Evolutionary conservation across 2,329 filamentous ascomycete species (phyloP).

Genomic region (Knoxdaviesia proteae): DNA sequence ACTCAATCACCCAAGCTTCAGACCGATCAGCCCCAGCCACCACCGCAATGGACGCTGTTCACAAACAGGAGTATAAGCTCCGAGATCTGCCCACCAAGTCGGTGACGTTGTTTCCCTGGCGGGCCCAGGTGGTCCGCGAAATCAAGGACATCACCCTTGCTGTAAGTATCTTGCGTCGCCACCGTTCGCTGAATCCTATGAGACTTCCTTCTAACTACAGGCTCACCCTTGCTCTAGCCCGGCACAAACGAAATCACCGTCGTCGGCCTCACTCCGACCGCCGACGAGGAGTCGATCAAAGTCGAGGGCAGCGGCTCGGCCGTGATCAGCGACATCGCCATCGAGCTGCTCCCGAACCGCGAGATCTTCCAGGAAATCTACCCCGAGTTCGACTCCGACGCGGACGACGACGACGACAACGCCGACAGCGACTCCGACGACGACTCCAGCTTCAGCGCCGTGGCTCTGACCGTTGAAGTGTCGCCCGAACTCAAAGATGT

Average conservation of each 20-base stretch:
- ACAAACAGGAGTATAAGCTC: constrained; percentile 24
- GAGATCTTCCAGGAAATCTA: constrained; percentile 34
- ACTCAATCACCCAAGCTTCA: too few relatives aligned
- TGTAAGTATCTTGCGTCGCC: constrained; percentile 9
- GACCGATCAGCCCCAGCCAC: too few relatives aligned
- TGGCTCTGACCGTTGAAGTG: background rate
- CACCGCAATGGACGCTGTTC: background rate
- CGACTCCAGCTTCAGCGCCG: too few relatives aligned
- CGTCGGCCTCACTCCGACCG: constrained; percentile 29
- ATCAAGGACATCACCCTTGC: constrained; percentile 31
- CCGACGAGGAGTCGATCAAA: constrained; percentile 38
- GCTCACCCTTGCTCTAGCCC: constrained; percentile 31
- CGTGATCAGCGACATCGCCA: constrained; percentile 38
- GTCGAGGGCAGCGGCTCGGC: constrained; percentile 35
- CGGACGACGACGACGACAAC: constrained; percentile 12
- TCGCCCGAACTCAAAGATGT: constrained; percentile 11
- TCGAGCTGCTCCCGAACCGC: constrained; percentile 33
- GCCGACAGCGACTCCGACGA: constrained; percentile 6
- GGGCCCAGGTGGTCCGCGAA: constrained; percentile 39
- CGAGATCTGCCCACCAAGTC: constrained; percentile 35
- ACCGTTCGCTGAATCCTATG: background rate
- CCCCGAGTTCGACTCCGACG: constrained; percentile 21
- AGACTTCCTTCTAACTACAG: constrained; percentile 26
- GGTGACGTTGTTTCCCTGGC: constrained; percentile 40
- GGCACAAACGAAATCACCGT: constrained; percentile 38